Percentiles rank a stretch among this genome's conserved stretches.
Conservation (phyloP, 2,329 filamentous ascomycete species). For the Trichoderma afroharzianum region DNA sequence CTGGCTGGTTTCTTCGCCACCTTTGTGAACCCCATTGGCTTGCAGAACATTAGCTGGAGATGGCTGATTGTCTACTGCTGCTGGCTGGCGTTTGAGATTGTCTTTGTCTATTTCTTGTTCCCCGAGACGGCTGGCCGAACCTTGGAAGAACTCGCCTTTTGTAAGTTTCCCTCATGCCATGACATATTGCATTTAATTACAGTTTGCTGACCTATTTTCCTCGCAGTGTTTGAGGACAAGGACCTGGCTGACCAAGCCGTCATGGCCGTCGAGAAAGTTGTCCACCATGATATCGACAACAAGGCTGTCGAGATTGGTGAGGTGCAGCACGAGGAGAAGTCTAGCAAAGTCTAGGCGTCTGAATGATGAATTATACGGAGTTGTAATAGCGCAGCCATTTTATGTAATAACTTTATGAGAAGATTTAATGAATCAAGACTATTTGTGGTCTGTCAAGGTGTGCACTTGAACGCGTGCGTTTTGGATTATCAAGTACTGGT, state of each 20-base stretch:
- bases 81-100: neutral
- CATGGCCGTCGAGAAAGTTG: neutral
- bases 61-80: slow-evolving; percentile 6
- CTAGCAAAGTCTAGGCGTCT: neutral
- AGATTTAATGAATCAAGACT: neutral
- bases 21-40: neutral
- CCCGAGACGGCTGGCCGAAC: slow-evolving; percentile 3
- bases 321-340: neutral
- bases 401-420: neutral
- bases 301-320: neutral
- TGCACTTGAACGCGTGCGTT: neutral
- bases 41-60: slow-evolving; percentile 6
- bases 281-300: neutral
- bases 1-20: neutral
- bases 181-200: neutral
- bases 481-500: neutral
- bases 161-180: neutral
- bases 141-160: neutral
- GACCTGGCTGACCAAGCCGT: neutral
- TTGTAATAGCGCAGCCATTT: neutral
- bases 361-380: neutral
- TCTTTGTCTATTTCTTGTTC: neutral
- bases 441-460: neutral
- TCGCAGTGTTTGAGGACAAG: neutral
- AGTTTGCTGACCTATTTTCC: neutral